Evolutionary conservation across 2,329 filamentous ascomycete species (phyloP).

Genomic region (Falciphora oryzae): DNA sequence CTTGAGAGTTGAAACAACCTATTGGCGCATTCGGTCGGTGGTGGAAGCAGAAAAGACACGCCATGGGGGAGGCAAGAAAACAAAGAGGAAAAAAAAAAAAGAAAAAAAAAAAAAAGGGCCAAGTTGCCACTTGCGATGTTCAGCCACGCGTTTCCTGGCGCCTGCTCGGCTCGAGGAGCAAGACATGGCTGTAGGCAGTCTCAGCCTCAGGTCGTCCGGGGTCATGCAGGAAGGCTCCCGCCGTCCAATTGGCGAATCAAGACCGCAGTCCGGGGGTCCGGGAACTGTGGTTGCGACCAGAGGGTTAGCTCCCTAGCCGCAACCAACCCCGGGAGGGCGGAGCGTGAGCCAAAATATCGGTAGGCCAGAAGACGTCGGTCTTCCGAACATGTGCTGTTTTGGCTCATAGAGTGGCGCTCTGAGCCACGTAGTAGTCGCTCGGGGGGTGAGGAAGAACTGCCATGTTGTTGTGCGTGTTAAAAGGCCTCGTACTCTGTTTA

Average conservation of each 20-base stretch:
- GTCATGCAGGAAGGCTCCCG: neutral
- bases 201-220: neutral
- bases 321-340: too few species aligned
- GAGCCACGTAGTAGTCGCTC: neutral
- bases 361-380: too few species aligned
- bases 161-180: neutral
- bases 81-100: too few species aligned
- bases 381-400: neutral
- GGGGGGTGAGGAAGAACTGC: too few species aligned
- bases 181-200: neutral
- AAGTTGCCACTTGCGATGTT: neutral
- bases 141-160: neutral
- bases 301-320: neutral
- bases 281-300: neutral
- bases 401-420: neutral
- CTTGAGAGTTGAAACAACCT: neutral
- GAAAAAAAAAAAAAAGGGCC: too few species aligned
- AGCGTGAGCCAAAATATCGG: too few species aligned
- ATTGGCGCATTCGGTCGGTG: neutral
- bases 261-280: neutral
- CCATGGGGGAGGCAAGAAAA: too few species aligned
- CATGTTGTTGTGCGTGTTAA: neutral
- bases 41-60: neutral
- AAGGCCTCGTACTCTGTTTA: neutral
- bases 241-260: neutral